Evolutionary conservation across 805 yeast genomes (phyloP).

Genomic region (Scheffersomyces stipitis): DNA sequence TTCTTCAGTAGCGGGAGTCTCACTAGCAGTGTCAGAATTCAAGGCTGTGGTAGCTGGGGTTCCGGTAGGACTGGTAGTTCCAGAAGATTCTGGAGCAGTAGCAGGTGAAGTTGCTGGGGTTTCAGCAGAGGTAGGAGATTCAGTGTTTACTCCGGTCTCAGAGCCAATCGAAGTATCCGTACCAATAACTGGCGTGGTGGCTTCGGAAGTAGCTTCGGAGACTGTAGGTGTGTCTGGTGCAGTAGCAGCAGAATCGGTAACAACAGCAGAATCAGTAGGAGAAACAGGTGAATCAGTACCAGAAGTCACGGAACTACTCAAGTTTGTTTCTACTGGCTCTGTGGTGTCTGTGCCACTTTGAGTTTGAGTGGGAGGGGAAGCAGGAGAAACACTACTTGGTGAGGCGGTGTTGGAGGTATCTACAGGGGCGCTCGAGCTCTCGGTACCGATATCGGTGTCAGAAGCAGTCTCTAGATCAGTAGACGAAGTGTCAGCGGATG

Average conservation of each 20-base stretch:
- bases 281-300: too few species aligned
- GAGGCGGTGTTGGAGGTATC: too few species aligned
- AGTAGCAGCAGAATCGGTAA: background rate
- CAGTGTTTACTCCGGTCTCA: slow-evolving; percentile 1
- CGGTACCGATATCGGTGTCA: too few species aligned
- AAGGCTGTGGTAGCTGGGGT: background rate
- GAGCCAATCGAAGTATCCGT: background rate
- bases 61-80: slow-evolving; percentile 1
- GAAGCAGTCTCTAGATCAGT: too few species aligned
- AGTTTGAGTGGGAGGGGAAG: background rate
- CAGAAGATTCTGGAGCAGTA: slow-evolving; percentile 3
- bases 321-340: background rate
- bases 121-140: background rate
- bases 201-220: slow-evolving; percentile 1
- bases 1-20: slow-evolving; percentile 1
- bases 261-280: too few species aligned
- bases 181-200: slow-evolving; percentile 3
- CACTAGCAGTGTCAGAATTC: slow-evolving; percentile 4
- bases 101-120: slow-evolving; percentile 2
- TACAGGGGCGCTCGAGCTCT: too few species aligned
- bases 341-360: background rate
- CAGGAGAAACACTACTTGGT: too few species aligned
- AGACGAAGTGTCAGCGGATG: too few species aligned
- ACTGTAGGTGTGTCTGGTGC: slow-evolving; percentile 1
- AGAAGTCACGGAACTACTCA: background rate